Evolutionary conservation across 257 asterid genomes (phyloP).

Genomic region (Perilla frutescens): DNA sequence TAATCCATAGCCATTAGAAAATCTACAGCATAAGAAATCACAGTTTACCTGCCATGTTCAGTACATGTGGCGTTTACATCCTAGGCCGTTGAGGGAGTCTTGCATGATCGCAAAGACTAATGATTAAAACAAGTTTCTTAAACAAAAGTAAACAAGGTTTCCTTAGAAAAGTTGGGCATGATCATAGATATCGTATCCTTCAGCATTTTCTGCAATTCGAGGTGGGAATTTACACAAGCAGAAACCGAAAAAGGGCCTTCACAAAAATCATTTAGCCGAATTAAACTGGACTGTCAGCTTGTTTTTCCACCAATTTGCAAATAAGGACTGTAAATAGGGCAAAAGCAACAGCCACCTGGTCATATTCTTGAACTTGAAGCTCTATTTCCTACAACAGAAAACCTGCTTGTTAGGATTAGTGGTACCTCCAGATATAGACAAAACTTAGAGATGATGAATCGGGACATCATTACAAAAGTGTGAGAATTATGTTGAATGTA

Average conservation of each 20-base stretch:
- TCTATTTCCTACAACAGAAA: constrained; percentile 38
- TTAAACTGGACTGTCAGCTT: not conserved
- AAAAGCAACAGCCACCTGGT: constrained; percentile 18
- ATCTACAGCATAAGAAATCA: not conserved
- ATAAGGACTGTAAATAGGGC: constrained; percentile 2
- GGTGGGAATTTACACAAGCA: not conserved
- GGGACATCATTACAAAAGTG: not conserved
- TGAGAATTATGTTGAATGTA: not conserved
- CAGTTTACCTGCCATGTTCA: not conserved
- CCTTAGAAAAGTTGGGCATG: constrained; percentile 11
- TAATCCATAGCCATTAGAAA: not conserved
- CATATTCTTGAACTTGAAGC: constrained; percentile 36
- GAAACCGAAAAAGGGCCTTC: constrained; percentile 12
- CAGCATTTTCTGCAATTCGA: constrained; percentile 14
- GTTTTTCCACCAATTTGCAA: not conserved
- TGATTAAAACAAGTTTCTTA: not conserved
- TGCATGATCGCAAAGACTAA: not conserved
- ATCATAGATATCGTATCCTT: not conserved
- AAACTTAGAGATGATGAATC: constrained; percentile 8
- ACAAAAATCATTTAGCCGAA: constrained; percentile 2
- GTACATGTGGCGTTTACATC: not conserved
- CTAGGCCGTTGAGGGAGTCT: not conserved
- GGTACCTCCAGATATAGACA: not conserved
- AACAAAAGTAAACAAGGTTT: not conserved
- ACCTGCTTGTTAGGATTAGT: constrained; percentile 25